Base-by-base conservation (phyloP, 2,329 filamentous ascomycete genomes). In the Cercospora citrullina region DNA sequence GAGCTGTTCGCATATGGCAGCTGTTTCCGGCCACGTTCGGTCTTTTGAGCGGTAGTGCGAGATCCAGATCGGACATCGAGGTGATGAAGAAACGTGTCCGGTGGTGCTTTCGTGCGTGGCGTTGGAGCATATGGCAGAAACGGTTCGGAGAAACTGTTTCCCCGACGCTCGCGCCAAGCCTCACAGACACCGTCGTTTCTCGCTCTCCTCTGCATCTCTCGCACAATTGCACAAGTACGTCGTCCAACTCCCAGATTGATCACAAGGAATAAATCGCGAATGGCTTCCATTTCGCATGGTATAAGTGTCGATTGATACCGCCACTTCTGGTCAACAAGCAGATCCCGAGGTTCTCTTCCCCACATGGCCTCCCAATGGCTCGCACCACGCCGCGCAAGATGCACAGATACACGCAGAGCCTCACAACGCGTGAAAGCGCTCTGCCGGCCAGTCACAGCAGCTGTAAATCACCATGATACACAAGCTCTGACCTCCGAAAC, bases 401-500 rank as follows among this genome's bases (percentile, higher is more conserved):
- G 36, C 36, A n/a, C 36, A 39, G 36, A n/a, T n/a, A 16, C 42
- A 48, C 18, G 21, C 42, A 48, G 42, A 48, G 42, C 21, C 42
- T 48, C 42, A 39, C 42, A 8, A 48, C 42, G n/a, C 42, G 18
- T 23, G 42, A 48, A 23, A 48, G n/a, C 42, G 42, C 42, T 21
- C 42, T 48, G 18, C 16, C 28, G 28, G 4, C 55, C 55, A 59
- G 21, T 59, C 55, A 59, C n/a, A 14, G 9, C 28, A 33, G 28
- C 28, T 31, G 1, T 12, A 59, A 48, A 59, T 59, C 28, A 7
- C 31, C 31, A 36, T 21, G 16, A 12, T 23, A 10, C 28, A 18
- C 28, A 59, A 33, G 55, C 55, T 59, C 28, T 21, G 55, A 36
- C 55, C 55, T 59, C 55, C 55, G 55, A 21, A 28, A 31, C 55